Conservation (phyloP, 768 basidiomycete species). For the Tulasnella sp. region DNA sequence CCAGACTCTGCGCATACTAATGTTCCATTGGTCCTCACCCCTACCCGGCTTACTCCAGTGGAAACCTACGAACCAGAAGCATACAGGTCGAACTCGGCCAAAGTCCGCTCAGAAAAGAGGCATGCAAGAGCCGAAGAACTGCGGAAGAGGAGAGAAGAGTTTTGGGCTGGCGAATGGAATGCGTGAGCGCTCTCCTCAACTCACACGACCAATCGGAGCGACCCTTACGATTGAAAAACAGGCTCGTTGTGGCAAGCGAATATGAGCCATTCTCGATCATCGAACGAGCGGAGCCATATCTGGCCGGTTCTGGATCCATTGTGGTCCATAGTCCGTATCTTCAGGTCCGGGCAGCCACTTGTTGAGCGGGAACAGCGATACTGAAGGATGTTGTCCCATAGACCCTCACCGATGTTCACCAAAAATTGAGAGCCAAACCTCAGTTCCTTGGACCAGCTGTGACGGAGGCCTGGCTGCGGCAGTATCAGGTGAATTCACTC, state of each 20-base stretch:
- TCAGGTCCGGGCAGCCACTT: constrained; percentile 54
- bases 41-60: background rate
- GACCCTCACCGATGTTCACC: constrained; percentile 78
- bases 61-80: constrained; percentile 9
- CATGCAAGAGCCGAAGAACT: constrained; percentile 69
- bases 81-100: constrained; percentile 51
- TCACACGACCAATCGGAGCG: background rate
- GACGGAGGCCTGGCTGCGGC: constrained; percentile 83
- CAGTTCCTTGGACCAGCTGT: constrained; percentile 76
- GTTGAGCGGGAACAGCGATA: constrained; percentile 14
- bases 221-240: constrained; percentile 41
- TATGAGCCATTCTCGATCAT: constrained; percentile 85
- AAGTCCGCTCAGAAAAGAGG: constrained; percentile 71
- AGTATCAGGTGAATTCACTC: constrained; percentile 83
- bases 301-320: constrained; percentile 83
- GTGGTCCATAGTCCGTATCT: constrained; percentile 84
- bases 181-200: constrained; percentile 54
- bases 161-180: constrained; percentile 88
- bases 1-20: background rate
- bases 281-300: constrained; percentile 69
- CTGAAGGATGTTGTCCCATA: constrained; percentile 42
- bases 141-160: constrained; percentile 68
- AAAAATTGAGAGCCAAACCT: constrained; percentile 65
- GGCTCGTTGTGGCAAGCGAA: constrained; percentile 78
- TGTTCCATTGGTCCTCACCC: background rate